phyloP scores from a whole-genome alignment of 441 rosid genomes.

The Gossypium armourianum region DNA sequence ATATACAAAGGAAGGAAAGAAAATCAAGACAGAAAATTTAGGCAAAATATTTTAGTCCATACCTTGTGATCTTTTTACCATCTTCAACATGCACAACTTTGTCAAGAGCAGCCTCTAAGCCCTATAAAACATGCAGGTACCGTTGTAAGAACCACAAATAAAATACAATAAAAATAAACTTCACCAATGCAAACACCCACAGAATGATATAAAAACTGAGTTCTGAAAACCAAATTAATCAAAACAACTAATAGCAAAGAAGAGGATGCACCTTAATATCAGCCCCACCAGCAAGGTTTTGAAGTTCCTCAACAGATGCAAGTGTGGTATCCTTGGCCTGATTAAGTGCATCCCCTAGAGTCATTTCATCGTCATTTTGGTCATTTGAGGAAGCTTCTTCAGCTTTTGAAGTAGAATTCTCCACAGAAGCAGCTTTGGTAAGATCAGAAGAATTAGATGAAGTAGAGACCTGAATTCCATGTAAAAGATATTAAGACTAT shows the following conservation, averaged over 20 bases:
- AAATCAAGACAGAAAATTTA: conserved; percentile 10
- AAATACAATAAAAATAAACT: conserved; percentile 8
- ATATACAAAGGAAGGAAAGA: conserved; percentile 9
- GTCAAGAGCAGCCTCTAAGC: conserved; percentile 97
- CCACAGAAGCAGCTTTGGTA: conserved; percentile 41
- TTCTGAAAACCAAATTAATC: background rate
- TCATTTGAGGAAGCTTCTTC: conserved; percentile 45
- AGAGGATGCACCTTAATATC: conserved; percentile 71
- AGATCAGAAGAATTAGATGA: conserved; percentile 42
- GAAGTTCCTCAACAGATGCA: conserved; percentile 96
- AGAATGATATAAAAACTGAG: background rate
- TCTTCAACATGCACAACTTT: conserved; percentile 95
- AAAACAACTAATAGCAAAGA: background rate
- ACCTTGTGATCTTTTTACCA: conserved; percentile 87
- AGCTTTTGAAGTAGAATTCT: conserved; percentile 32
- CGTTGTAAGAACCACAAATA: conserved; percentile 13
- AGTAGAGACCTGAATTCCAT: conserved; percentile 39
- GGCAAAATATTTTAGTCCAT: conserved; percentile 21
- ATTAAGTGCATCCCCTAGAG: conserved; percentile 71
- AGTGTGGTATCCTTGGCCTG: conserved; percentile 59
- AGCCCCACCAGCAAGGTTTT: conserved; percentile 90
- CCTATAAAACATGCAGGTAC: conserved; percentile 36
- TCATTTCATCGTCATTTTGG: conserved; percentile 58
- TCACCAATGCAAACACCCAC: conserved; percentile 1
- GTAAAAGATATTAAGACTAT: background rate